These are phyloP conservation scores for Rhodofomes roseus DNA, from an alignment of 1,284 basidiomycete species.

Conservation along the genomic window DNA sequence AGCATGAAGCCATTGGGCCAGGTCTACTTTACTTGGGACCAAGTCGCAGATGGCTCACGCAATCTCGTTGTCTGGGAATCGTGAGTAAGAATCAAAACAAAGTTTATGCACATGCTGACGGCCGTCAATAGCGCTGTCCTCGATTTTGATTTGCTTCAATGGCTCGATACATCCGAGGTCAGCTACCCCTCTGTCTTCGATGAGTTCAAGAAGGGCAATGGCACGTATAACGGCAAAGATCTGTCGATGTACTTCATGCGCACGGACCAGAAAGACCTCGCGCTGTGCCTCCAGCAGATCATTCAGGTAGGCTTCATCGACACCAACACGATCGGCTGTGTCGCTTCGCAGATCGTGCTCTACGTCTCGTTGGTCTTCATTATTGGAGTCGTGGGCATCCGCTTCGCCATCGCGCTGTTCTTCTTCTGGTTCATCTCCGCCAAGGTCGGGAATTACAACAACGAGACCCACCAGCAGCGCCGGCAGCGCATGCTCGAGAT, in stretches of 20 bases:
- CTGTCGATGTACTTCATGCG: slow-evolving; percentile 81
- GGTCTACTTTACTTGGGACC: slow-evolving; percentile 92
- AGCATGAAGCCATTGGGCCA: slow-evolving; percentile 65
- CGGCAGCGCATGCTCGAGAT: slow-evolving; percentile 90
- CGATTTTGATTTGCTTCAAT: slow-evolving; percentile 81
- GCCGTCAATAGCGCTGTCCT: slow-evolving; percentile 66
- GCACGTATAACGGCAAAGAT: slow-evolving; percentile 80
- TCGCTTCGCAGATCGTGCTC: slow-evolving; percentile 92
- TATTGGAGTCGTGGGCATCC: slow-evolving; percentile 92
- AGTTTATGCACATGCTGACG: neutral
- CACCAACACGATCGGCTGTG: slow-evolving; percentile 91
- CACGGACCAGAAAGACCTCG: slow-evolving; percentile 60
- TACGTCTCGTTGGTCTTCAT: slow-evolving; percentile 97
- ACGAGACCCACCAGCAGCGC: slow-evolving; percentile 93
- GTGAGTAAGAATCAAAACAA: slow-evolving; percentile 42
- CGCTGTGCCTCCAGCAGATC: slow-evolving; percentile 84
- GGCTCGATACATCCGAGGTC: slow-evolving; percentile 79
- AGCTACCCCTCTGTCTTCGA: slow-evolving; percentile 83
- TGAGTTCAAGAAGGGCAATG: slow-evolving; percentile 65
- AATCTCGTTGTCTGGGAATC: slow-evolving; percentile 92
- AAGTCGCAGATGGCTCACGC: slow-evolving; percentile 64
- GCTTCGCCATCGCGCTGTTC: slow-evolving; percentile 94
- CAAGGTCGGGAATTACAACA: slow-evolving; percentile 90
- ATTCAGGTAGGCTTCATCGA: slow-evolving; percentile 92
- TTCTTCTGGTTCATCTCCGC: slow-evolving; percentile 98